Percentiles rank a stretch among this genome's conserved stretches.
These are phyloP conservation scores for Moesziomyces aphidis DNA, from an alignment of 1,284 basidiomycete genomes.

Conservation along the genomic window DNA sequence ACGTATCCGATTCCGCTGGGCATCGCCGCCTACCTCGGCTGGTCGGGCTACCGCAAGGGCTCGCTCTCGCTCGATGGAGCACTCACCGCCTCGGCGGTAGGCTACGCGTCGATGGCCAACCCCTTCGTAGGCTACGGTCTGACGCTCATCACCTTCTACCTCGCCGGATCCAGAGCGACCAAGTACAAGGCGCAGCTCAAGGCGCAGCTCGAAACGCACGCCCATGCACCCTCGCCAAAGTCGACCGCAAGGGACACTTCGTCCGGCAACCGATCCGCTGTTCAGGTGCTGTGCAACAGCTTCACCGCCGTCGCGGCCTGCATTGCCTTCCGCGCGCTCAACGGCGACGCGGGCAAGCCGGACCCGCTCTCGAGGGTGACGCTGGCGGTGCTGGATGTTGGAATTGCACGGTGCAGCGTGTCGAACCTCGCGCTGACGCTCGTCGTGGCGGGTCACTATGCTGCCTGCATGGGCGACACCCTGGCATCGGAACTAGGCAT, in stretches of 20 bases:
- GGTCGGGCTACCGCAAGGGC: conserved; percentile 52
- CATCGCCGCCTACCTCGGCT: conserved; percentile 32
- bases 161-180: conserved; percentile 83
- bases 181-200: conserved; percentile 77
- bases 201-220: conserved; percentile 74
- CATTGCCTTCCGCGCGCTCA: conserved; percentile 16
- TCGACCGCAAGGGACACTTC: conserved; percentile 17
- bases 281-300: conserved; percentile 59
- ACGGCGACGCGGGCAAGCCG: background rate
- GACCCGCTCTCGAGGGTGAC: conserved; percentile 13
- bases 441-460: conserved; percentile 52
- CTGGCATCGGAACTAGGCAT: conserved; percentile 62
- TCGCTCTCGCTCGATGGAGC: conserved; percentile 55
- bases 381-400: conserved; percentile 2
- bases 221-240: background rate
- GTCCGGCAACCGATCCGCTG: conserved; percentile 46
- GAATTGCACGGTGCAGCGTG: background rate
- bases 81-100: conserved; percentile 47
- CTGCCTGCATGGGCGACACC: conserved; percentile 62
- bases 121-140: conserved; percentile 53
- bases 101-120: conserved; percentile 59
- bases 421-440: conserved; percentile 26
- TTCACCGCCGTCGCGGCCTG: conserved; percentile 22
- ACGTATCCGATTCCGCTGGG: conserved; percentile 29
- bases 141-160: conserved; percentile 69